phyloP scores from a whole-genome alignment of 345 rosid species.

The Raphanus raphanistrum region DNA sequence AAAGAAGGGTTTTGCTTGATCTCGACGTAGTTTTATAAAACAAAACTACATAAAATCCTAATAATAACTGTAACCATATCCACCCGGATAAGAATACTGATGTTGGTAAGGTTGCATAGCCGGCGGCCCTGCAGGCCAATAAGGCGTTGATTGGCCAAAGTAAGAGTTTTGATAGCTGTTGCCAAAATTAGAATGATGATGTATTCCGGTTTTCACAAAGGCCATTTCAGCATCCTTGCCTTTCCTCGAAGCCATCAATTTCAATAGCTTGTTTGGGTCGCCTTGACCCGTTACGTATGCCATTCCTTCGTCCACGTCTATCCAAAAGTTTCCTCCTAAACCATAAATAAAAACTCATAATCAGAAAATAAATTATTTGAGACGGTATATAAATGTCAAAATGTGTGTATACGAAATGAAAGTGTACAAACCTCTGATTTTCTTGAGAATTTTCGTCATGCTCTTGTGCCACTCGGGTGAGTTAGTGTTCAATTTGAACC shows the following conservation, averaged over 20 bases:
- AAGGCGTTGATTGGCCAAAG: conserved; percentile 14
- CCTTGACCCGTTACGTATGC: conserved; percentile 37
- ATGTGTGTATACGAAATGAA: background rate
- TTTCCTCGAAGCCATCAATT: conserved; percentile 31
- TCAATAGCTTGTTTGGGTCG: conserved; percentile 32
- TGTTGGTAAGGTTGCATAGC: conserved; percentile 27
- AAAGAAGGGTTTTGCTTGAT: conserved; percentile 21
- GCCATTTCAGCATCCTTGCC: conserved; percentile 34
- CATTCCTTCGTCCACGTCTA: conserved; percentile 40
- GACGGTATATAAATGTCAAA: background rate
- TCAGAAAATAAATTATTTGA: background rate
- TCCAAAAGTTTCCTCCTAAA: conserved; percentile 33
- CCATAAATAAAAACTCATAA: background rate
- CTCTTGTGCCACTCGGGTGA: conserved; percentile 36
- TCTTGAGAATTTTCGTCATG: conserved; percentile 39
- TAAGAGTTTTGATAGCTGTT: background rate
- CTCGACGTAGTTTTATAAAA: background rate
- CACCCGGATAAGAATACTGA: conserved; percentile 20
- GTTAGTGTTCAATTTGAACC: conserved; percentile 36
- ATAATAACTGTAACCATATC: conserved; percentile 23
- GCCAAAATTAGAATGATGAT: background rate
- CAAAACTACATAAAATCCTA: background rate
- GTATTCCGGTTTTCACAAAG: conserved; percentile 29
- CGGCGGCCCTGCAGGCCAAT: background rate
- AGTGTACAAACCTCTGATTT: conserved; percentile 18